Base-by-base conservation (phyloP, 2,329 filamentous ascomycete genomes). In the Sphaerostilbella broomeana region DNA sequence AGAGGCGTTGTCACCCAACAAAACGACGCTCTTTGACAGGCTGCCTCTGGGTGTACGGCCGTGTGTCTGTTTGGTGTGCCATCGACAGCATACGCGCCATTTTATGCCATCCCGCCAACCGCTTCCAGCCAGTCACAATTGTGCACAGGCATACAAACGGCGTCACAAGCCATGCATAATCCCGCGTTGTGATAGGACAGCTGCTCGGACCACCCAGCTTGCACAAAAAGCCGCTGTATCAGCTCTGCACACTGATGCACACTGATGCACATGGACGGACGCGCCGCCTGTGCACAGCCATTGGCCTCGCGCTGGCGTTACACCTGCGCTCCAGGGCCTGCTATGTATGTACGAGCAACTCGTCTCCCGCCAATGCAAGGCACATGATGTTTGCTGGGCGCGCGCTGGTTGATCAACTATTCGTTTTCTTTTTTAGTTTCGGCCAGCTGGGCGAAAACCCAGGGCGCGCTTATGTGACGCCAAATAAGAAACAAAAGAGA, bases 111-210 rank as follows among this genome's bases (percentile, higher is more conserved):
- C 35, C n/a, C 32, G 50, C 44, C 46, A 27, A 47, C 40, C 27
- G 35, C 31, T 16, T n/a, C n/a, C n/a, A 31, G 41, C 41, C 36
- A 46, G 25, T 44, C 37, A 47, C 40, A 39, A 29, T 30, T 35
- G 38, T 40, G 34, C 49, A 49, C 47, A 56, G 54, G 53, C 54
- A 56, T 54, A 52, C 52, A 55, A 51, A 51, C 50, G 47, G 51
- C 51, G 50, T 60, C 57, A 60, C 57, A 59, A 55, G 52, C 48
- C 51, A 50, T 61, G 58, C 59, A 61, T 52, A 61, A 57, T 51
- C 45, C 47, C 52, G 56, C 47, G 25, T 47, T 49, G 44, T 57
- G 56, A 61, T 56, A 51, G 56, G 58, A 38, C 39, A 36, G 45
- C 34, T 27, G 41, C 40, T 42, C 37, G 42, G 38, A 43, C 47